Evolutionary conservation across 257 asterid species (phyloP), one percentile per base, ranked within the genome.

Genomic region (Agastache rugosa): DNA sequence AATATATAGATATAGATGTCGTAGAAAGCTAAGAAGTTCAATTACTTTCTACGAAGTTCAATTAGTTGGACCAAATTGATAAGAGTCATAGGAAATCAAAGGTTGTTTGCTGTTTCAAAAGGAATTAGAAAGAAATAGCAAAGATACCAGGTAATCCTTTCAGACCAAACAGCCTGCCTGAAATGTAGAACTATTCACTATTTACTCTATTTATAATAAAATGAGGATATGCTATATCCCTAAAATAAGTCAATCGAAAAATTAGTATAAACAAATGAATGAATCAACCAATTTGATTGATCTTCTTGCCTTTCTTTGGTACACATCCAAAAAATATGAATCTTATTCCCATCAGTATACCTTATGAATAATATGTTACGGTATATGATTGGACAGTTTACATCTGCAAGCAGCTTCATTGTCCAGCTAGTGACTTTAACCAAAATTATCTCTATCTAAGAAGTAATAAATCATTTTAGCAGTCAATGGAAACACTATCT

Each of bases 371-470:
- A 47, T 53, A 50, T 15, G 12, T 20, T 42, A 35, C 27, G 10
- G 31, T n/a, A 22, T 11, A 53, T 53, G 15, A 41, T 41, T 41
- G 19, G 23, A 16, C 41, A 62, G 17, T 14, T 27, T 42, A 31
- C 19, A 63, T 37, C 8, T 61, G 17, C 35, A 71, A 69, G 14
- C 44, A 42, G 47, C 69, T 44, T 54, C 54, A 41, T 44, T 39
- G 19, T 77, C 70, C 70, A n/a, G 59, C 74, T 42, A 54, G 44
- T 72, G 15, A 62, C 45, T 51, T 63, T 0, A 53, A 63, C 12
- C 1, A 54, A 71, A 41, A 25, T 0, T 2, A 7, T 50, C 42
- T 44, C 19, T 17, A 39, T 35, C 39, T 54, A 54, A 56, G 20
- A 61, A 34, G 71, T 35, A 25, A 42, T 3, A 31, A 8, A 72